A percentile compares a stretch with the other conserved stretches of the same genome.
These are phyloP conservation scores for Candida vartiovaarae DNA, from an alignment of 805 yeast species.

Conservation along the genomic window DNA sequence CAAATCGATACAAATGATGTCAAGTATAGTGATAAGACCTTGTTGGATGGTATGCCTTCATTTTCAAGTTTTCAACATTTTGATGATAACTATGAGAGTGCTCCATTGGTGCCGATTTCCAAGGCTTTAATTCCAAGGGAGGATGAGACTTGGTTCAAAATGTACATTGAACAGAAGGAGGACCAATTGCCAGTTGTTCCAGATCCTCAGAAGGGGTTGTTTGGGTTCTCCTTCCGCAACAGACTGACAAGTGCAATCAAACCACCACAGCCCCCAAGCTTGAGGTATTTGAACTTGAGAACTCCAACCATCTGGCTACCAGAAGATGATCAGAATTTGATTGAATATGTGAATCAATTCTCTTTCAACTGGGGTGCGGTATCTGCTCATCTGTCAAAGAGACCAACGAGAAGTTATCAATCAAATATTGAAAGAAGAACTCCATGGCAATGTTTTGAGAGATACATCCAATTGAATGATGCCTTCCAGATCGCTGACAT, in stretches of 20 bases:
- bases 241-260: constrained; percentile 52
- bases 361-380: constrained; percentile 92
- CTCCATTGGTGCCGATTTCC: constrained; percentile 51
- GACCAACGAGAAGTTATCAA: constrained; percentile 61
- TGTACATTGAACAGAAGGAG: constrained; percentile 42
- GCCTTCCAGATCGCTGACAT: constrained; percentile 80
- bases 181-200: constrained; percentile 33
- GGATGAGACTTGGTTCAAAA: constrained; percentile 56
- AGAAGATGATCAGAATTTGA: constrained; percentile 77
- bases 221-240: constrained; percentile 36
- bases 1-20: constrained; percentile 25
- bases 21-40: constrained; percentile 26
- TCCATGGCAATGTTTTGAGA: constrained; percentile 98
- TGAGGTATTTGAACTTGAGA: constrained; percentile 71
- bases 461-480: constrained; percentile 89
- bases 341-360: constrained; percentile 77
- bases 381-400: constrained; percentile 67
- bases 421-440: constrained; percentile 93
- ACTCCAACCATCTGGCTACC: constrained; percentile 97
- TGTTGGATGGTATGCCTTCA: constrained; percentile 28
- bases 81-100: constrained; percentile 23
- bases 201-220: constrained; percentile 49
- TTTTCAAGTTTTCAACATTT: constrained; percentile 24
- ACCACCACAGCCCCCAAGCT: constrained; percentile 89
- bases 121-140: constrained; percentile 59